phyloP scores from a whole-genome alignment of 352 stramenopile genomes.

The Phytophthora podocarpi region DNA sequence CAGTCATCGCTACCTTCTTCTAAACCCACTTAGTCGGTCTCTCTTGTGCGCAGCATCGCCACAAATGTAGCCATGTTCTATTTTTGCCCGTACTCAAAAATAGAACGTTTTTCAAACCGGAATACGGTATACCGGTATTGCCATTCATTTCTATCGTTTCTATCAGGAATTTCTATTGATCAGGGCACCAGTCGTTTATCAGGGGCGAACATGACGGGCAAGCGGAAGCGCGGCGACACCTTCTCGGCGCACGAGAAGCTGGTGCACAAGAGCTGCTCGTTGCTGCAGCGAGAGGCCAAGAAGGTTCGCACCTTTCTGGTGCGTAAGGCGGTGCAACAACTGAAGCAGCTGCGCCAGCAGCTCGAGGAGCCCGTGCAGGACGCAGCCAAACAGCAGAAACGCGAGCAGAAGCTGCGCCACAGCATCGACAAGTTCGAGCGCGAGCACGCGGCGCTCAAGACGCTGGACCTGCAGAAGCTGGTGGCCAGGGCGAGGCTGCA shows the following conservation, averaged over 20 bases:
- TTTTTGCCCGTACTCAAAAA: constrained; percentile 20
- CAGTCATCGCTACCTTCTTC: constrained; percentile 20
- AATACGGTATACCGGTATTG: too few relatives aligned
- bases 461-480: constrained; percentile 55
- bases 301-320: constrained; percentile 71
- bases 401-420: constrained; percentile 45
- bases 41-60: background rate
- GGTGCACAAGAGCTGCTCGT: constrained; percentile 68
- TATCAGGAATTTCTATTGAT: too few relatives aligned
- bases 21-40: too few relatives aligned
- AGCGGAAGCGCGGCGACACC: constrained; percentile 53
- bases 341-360: constrained; percentile 67
- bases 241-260: constrained; percentile 72
- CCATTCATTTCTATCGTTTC: too few relatives aligned
- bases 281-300: constrained; percentile 80
- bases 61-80: constrained; percentile 26
- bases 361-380: constrained; percentile 33
- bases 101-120: too few relatives aligned
- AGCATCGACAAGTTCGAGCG: constrained; percentile 53
- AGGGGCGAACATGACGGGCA: constrained; percentile 32
- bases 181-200: constrained; percentile 33
- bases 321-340: constrained; percentile 70
- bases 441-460: constrained; percentile 64
- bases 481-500: constrained; percentile 45
- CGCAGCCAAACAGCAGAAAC: constrained; percentile 46